Evolutionary conservation across 805 yeast species (phyloP), one percentile per base, ranked within the genome.

Genomic region (Sungouiella thailandica): DNA sequence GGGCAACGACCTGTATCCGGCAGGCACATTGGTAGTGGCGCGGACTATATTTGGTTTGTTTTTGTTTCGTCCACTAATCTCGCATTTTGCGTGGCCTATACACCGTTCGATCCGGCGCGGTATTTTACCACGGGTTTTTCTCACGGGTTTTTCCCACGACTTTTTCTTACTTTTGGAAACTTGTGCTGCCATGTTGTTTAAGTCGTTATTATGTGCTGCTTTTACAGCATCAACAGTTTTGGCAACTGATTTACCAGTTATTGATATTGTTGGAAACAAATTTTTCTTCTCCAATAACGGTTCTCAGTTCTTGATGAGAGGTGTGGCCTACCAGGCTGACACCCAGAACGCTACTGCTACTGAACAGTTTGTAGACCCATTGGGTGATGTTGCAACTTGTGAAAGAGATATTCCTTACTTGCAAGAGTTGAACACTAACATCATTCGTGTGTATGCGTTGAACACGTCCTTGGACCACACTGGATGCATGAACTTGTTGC

Each of bases 251-350:
- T 41, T 43, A 23, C 70, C 71, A n/a, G 50, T 56, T 17, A 49
- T 83, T 48, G 86, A 80, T 53, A 70, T 83, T 47, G 72, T 71
- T 35, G 90, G 90, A 40, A 81, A 80, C 72, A 82, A 83, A 58
- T 83, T 83, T 54, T 83, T 72, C 70, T 82, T 65, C 64, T 68
- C 83, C 41, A 79, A 78, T 62, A 82, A 82, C 52, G 89, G 89
- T 36, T 72, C 87, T 37, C 89, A 82, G 56, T 83, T 83, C 56
- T 80, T 72, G 60, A 74, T 83, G 54, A 78, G 65, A 56, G 93
- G 90, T 66, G 67, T 83, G 44, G 90, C 90, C 36, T 83, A 83
- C 62, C 93, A 83, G 65, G 78, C 76, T 44, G 80, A 80, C 56
- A 70, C 80, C 25, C 66, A 71, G 31, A 70, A 72, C 44, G 40